These are phyloP conservation scores for Acanthamoeba healyi DNA, from an alignment of 208 protist genomes.

Conservation along the genomic window DNA sequence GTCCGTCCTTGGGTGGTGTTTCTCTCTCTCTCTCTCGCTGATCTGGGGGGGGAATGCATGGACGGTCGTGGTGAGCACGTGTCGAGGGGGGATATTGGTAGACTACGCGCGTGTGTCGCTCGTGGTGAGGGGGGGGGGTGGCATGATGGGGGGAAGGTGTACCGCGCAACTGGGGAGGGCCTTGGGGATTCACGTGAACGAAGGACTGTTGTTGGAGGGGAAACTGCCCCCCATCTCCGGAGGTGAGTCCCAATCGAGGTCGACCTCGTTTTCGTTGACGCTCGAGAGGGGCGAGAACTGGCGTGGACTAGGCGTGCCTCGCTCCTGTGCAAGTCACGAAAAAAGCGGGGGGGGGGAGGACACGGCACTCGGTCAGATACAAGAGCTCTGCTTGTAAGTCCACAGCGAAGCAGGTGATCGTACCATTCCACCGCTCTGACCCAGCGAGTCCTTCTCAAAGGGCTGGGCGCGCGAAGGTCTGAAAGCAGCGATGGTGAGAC, in stretches of 20 bases:
- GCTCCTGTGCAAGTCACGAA: neutral
- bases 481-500: neutral
- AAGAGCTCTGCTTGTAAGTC: no score
- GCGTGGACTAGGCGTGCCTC: slow-evolving; percentile 35
- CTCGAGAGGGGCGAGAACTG: slow-evolving; percentile 28
- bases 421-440: slow-evolving; percentile 34
- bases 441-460: slow-evolving; percentile 26
- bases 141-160: neutral
- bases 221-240: slow-evolving; percentile 54
- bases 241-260: slow-evolving; percentile 28
- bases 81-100: no score
- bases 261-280: slow-evolving; percentile 41
- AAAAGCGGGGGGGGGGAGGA: neutral
- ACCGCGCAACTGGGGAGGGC: neutral
- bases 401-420: neutral
- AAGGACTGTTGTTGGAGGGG: slow-evolving; percentile 10
- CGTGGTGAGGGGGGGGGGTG: neutral
- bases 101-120: neutral
- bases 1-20: neutral
- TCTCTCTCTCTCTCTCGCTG: neutral
- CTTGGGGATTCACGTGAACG: slow-evolving; percentile 3
- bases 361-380: neutral
- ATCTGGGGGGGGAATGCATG: neutral
- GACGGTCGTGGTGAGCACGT: no score
- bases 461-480: slow-evolving; percentile 23